Conservation (phyloP, 192 early-diverging fungal species). For the Phycomyces nitens region DNA sequence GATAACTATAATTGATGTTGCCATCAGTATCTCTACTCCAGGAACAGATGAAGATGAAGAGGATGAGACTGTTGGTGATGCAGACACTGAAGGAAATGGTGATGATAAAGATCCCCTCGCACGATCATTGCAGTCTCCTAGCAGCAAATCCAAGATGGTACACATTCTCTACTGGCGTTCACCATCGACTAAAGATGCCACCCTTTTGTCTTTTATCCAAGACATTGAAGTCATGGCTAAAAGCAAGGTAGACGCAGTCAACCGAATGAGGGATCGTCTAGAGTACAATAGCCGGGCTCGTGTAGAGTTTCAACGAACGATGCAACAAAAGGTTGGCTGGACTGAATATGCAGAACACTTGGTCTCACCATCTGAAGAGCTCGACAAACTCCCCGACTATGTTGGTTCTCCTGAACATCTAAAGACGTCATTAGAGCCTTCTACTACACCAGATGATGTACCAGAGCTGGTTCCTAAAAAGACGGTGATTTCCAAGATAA, state of each 20-base stretch:
- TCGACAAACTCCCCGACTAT: background rate
- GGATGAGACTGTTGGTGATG: conserved; percentile 18
- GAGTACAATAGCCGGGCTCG: conserved; percentile 32
- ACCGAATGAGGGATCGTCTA: conserved; percentile 38
- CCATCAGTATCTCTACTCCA: conserved; percentile 48
- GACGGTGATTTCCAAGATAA: conserved; percentile 10
- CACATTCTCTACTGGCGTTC: conserved; percentile 48
- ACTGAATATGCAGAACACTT: conserved; percentile 27
- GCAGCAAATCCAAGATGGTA: conserved; percentile 46
- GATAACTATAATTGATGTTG: conserved; percentile 41
- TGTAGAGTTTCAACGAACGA: conserved; percentile 23
- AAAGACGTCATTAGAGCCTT: too few relatives aligned
- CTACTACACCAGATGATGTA: too few relatives aligned
- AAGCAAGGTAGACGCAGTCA: conserved; percentile 34
- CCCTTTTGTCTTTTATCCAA: conserved; percentile 8
- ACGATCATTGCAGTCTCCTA: conserved; percentile 34
- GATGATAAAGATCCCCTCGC: background rate
- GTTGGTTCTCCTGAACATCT: background rate
- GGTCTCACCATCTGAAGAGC: background rate
- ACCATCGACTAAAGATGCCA: conserved; percentile 27
- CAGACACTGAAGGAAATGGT: conserved; percentile 22
- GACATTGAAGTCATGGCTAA: conserved; percentile 27
- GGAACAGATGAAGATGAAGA: conserved; percentile 27
- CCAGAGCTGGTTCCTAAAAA: background rate
- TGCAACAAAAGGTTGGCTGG: conserved; percentile 24